These are phyloP conservation scores for Mycena latifolia DNA, from an alignment of 768 basidiomycete species.

Conservation along the genomic window DNA sequence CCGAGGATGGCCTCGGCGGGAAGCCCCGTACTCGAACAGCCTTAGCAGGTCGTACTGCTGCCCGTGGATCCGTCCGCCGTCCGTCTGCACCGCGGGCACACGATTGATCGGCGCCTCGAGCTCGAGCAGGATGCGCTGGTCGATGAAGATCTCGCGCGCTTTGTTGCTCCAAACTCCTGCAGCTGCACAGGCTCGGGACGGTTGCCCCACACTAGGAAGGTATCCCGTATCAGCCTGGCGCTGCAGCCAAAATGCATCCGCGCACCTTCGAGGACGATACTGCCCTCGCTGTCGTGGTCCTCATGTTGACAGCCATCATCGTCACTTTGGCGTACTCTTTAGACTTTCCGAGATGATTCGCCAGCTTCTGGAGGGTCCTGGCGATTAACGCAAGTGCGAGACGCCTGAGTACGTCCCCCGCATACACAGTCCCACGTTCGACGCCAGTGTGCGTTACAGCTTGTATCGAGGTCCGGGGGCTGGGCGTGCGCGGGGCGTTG, in stretches of 20 bases:
- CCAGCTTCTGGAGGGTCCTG: no score
- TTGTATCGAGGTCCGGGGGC: no score
- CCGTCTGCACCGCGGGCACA: conserved; percentile 11
- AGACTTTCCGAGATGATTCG: no score
- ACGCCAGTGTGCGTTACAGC: no score
- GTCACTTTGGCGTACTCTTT: no score
- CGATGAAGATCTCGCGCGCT: conserved; percentile 99
- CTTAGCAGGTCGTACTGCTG: conserved; percentile 99
- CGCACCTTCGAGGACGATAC: conserved; percentile 98
- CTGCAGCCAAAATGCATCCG: conserved; percentile 39
- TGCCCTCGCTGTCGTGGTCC: no score
- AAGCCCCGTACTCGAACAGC: conserved; percentile 99
- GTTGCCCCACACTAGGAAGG: conserved; percentile 91
- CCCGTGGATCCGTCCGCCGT: conserved; percentile 78
- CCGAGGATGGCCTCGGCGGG: conserved; percentile 99
- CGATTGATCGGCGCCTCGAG: conserved; percentile 97
- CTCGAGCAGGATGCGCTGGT: conserved; percentile 97
- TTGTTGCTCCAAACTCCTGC: conserved; percentile 99
- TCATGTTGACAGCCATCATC: no score
- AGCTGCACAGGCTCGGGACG: conserved; percentile 98
- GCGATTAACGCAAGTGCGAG: no score
- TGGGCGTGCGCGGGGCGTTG: no score
- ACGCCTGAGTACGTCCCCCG: no score
- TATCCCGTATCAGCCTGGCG: background rate
- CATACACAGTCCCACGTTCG: no score